phyloP scores from a whole-genome alignment of 2,329 filamentous ascomycete genomes.

The Xylaria sp. region DNA sequence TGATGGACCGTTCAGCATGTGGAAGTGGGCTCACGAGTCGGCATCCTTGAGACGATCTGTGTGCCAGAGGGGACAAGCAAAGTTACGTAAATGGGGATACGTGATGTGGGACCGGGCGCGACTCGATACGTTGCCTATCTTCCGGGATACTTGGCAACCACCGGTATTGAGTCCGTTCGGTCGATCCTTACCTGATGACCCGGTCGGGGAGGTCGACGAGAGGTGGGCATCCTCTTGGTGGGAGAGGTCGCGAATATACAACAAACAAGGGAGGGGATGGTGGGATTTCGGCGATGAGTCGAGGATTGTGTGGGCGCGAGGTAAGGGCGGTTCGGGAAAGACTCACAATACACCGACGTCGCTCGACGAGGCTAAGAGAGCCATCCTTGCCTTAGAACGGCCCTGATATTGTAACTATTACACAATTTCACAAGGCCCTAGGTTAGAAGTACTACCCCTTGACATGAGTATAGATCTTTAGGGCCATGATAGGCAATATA shows the following conservation, averaged over 20 bases:
- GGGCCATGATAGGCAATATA: conserved; percentile 17
- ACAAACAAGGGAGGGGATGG: conserved; percentile 25
- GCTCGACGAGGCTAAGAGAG: conserved; percentile 26
- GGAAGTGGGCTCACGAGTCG: conserved; percentile 26
- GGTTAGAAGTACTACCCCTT: conserved; percentile 18
- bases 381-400: conserved; percentile 22
- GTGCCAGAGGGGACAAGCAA: conserved; percentile 17
- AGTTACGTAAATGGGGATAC: conserved; percentile 25
- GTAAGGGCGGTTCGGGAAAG: conserved; percentile 14
- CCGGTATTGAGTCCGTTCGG: conserved; percentile 16
- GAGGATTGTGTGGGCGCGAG: conserved; percentile 22
- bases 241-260: conserved; percentile 27
- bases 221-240: conserved; percentile 18
- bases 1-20: conserved; percentile 24
- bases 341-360: conserved; percentile 25
- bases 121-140: conserved; percentile 24
- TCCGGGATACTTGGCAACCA: conserved; percentile 22
- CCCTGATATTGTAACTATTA: conserved; percentile 24
- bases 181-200: conserved; percentile 17
- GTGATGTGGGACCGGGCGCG: conserved; percentile 30
- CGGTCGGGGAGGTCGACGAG: conserved; percentile 14
- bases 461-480: conserved; percentile 20
- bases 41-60: conserved; percentile 19
- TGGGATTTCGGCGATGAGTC: conserved; percentile 27
- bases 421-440: conserved; percentile 8